A percentile compares a stretch with the other conserved stretches of the same genome.
Conservation (phyloP, 2,329 filamentous ascomycete species). For the Monosporascus sp. region DNA sequence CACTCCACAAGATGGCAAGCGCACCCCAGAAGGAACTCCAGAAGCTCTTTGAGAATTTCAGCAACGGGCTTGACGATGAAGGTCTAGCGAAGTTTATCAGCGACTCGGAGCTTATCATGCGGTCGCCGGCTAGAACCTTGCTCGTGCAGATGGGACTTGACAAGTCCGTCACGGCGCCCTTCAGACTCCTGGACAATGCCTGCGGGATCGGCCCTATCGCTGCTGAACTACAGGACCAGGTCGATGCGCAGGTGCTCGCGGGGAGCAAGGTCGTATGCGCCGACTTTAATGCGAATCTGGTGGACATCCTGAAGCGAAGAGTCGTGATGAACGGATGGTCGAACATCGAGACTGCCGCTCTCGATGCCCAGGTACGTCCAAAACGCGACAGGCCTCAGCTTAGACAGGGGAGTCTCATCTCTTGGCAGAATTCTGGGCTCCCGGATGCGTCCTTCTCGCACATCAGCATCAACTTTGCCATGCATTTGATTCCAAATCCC, state of each 20-base stretch:
- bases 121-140: constrained; percentile 13
- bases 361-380: constrained; percentile 41
- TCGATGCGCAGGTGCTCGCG: constrained; percentile 33
- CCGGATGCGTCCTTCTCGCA: constrained; percentile 36
- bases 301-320: constrained; percentile 35
- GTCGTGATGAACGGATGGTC: constrained; percentile 39
- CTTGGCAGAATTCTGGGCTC: constrained; percentile 33
- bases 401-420: constrained; percentile 1
- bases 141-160: constrained; percentile 28
- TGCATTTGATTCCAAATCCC: constrained; percentile 41
- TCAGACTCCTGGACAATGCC: constrained; percentile 45
- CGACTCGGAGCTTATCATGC: constrained; percentile 17
- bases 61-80: constrained; percentile 6
- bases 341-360: constrained; percentile 35
- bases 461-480: constrained; percentile 40
- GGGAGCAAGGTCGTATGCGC: constrained; percentile 44
- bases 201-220: constrained; percentile 49
- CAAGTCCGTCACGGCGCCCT: constrained; percentile 19
- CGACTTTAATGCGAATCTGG: constrained; percentile 39
- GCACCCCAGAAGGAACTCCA: constrained; percentile 13
- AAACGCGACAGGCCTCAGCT: not conserved
- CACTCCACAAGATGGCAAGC: constrained; percentile 9
- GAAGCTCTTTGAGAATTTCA: constrained; percentile 13
- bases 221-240: constrained; percentile 34
- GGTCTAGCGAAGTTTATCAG: constrained; percentile 12